These are phyloP conservation scores for Sporothrix humicola DNA, from an alignment of 2,329 filamentous ascomycete genomes.

Conservation along the genomic window DNA sequence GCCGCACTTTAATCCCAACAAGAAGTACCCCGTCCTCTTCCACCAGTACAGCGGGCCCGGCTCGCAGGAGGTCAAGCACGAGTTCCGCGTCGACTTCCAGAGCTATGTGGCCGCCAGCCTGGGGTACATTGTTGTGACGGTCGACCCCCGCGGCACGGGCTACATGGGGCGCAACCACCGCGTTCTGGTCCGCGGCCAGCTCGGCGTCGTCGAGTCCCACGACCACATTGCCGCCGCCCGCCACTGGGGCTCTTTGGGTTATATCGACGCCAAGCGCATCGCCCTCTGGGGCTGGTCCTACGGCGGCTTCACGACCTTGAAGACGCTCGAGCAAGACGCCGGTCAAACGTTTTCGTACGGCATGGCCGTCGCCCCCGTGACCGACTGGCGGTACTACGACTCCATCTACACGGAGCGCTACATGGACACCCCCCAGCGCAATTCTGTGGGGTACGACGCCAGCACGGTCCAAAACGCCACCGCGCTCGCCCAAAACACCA, in stretches of 20 bases:
- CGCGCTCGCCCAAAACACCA: conserved; percentile 75
- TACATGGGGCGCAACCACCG: conserved; percentile 85
- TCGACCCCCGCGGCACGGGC: conserved; percentile 92
- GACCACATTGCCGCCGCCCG: conserved; percentile 93
- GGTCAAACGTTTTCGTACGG: conserved; percentile 93
- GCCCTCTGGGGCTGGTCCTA: conserved; percentile 99
- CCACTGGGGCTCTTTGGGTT: conserved; percentile 78
- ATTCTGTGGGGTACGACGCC: conserved; percentile 75
- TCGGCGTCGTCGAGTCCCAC: conserved; percentile 82
- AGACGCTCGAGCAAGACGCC: conserved; percentile 89
- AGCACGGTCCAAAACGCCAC: conserved; percentile 75
- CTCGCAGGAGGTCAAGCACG: conserved; percentile 85
- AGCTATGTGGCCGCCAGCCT: conserved; percentile 83
- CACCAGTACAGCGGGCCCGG: conserved; percentile 92
- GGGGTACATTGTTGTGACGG: conserved; percentile 92
- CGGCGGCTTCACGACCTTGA: conserved; percentile 92
- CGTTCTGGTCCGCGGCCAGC: conserved; percentile 78
- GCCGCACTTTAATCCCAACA: conserved; percentile 81
- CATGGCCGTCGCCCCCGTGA: conserved; percentile 98
- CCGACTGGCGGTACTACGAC: conserved; percentile 96
- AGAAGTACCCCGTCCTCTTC: conserved; percentile 93
- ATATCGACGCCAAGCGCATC: conserved; percentile 80
- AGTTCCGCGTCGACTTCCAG: conserved; percentile 86
- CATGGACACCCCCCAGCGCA: conserved; percentile 92
- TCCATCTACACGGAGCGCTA: conserved; percentile 94